Evolutionary conservation across 164 flowering plant genomes (phyloP), one percentile per base, ranked within the genome.

Genomic region (Cinnamomum chago): DNA sequence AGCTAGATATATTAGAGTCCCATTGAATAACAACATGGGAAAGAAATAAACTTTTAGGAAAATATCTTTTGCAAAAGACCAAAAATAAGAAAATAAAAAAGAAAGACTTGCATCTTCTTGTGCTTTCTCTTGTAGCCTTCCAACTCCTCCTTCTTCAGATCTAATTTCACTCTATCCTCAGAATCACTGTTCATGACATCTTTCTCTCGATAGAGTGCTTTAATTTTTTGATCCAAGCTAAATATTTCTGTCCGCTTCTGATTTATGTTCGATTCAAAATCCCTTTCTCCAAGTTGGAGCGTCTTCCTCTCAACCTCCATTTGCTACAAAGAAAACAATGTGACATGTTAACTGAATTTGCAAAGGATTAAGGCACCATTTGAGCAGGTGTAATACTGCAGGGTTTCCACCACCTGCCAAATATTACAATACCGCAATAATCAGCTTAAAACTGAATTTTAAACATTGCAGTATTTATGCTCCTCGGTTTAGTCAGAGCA

Each of bases 231-330:
- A 20, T 85, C 90, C 58, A 88, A 71, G 71, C 76, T 75, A 74
- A 65, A 84, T 20, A 85, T 73, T 73, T 92, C 96, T 73, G 71
- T 79, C 71, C 78, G 77, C 80, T 81, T 90, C 77, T 83, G 87
- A 3, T 77, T 70, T 51, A 91, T 88, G 62, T 70, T 84, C 40
- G 83, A 76, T 18, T 86, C 90, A 89, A 92, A 95, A 28, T 92
- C 85, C 83, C 82, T 86, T 78, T 87, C 90, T 62, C 80, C 85
- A 79, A 92, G 81, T 75, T 90, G 92, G 25, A 73, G 84, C 11
- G 86, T 80, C 86, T 84, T 89, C 80, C 88, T 90, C 77, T 89
- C 95, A 76, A 90, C 79, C 85, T 93, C 95, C 70, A 85, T 81
- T 72, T 75, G 80, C 94, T 95, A 87, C 78, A 77, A 69, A 52